Evolutionary conservation across 805 yeast genomes (phyloP).

Genomic region (Phaffomyces antillensis): DNA sequence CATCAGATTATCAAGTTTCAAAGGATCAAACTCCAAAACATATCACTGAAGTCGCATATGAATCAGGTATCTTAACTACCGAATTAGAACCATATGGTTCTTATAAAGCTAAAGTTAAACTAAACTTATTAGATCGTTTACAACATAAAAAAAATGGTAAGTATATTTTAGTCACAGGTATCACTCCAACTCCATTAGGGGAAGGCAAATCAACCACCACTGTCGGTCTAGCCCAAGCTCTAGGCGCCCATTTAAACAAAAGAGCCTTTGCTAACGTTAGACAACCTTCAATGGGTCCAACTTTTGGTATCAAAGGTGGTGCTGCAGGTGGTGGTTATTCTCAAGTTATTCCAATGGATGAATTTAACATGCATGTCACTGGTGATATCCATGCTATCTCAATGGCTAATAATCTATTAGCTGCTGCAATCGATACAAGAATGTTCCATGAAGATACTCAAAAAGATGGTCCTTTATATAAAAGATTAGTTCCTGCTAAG

Average conservation of each 20-base stretch:
- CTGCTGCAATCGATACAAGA: constrained; percentile 83
- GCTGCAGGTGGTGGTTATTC: constrained; percentile 91
- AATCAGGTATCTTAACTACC: constrained; percentile 56
- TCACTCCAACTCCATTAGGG: constrained; percentile 81
- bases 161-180: constrained; percentile 73
- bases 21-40: constrained; percentile 68
- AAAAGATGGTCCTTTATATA: constrained; percentile 63
- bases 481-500: constrained; percentile 68
- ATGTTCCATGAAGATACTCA: constrained; percentile 80
- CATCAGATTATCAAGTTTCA: constrained; percentile 75
- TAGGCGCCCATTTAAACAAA: constrained; percentile 65
- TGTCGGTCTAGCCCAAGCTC: constrained; percentile 73
- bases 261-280: constrained; percentile 75
- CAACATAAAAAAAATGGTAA: constrained; percentile 56
- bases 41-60: constrained; percentile 60
- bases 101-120: constrained; percentile 69
- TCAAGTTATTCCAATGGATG: constrained; percentile 86
- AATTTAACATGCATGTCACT: constrained; percentile 77
- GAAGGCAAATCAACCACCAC: constrained; percentile 85
- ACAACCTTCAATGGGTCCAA: constrained; percentile 87
- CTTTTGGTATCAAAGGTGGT: constrained; percentile 85
- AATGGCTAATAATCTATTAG: constrained; percentile 72
- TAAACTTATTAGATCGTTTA: constrained; percentile 56
- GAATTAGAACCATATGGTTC: constrained; percentile 74
- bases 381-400: constrained; percentile 85